These are phyloP conservation scores for Magnusiomyces suaveolens DNA, from an alignment of 1,139 yeast genomes.

Conservation along the genomic window DNA sequence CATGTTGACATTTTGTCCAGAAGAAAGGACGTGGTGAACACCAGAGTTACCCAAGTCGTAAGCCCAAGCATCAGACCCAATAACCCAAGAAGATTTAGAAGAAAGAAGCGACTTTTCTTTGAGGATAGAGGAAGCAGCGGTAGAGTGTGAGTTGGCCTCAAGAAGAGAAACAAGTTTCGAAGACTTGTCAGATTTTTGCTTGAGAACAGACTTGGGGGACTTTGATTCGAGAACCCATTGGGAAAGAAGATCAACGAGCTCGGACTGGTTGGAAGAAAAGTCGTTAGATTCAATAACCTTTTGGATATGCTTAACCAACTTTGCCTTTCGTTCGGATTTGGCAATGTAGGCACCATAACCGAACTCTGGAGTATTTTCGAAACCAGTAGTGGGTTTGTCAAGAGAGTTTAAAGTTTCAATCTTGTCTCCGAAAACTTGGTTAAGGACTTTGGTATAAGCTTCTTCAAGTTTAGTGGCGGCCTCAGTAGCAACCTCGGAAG, in stretches of 20 bases:
- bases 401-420: conserved; percentile 53
- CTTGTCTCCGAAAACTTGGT: conserved; percentile 51
- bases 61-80: conserved; percentile 95
- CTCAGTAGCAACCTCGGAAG: conserved; percentile 32
- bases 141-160: conserved; percentile 18
- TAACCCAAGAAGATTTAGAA: conserved; percentile 60
- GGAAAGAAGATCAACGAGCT: conserved; percentile 50
- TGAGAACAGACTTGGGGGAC: conserved; percentile 13
- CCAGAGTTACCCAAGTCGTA: conserved; percentile 89
- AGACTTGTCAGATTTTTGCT: conserved; percentile 27
- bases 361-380: conserved; percentile 56
- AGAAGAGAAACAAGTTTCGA: conserved; percentile 37
- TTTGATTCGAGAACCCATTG: conserved; percentile 48
- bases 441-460: conserved; percentile 66
- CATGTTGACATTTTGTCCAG: conserved; percentile 72
- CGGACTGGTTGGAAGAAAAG: conserved; percentile 40
- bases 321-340: conserved; percentile 37
- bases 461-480: conserved; percentile 53
- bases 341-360: conserved; percentile 74
- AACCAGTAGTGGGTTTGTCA: conserved; percentile 37
- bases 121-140: conserved; percentile 32
- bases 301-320: conserved; percentile 43
- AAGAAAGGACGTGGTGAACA: conserved; percentile 71
- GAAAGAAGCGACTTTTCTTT: conserved; percentile 39
- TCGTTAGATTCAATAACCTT: conserved; percentile 42